Evolutionary conservation across 768 basidiomycete genomes (phyloP), one percentile per base, ranked within the genome.

Genomic region (Serendipita sp.): DNA sequence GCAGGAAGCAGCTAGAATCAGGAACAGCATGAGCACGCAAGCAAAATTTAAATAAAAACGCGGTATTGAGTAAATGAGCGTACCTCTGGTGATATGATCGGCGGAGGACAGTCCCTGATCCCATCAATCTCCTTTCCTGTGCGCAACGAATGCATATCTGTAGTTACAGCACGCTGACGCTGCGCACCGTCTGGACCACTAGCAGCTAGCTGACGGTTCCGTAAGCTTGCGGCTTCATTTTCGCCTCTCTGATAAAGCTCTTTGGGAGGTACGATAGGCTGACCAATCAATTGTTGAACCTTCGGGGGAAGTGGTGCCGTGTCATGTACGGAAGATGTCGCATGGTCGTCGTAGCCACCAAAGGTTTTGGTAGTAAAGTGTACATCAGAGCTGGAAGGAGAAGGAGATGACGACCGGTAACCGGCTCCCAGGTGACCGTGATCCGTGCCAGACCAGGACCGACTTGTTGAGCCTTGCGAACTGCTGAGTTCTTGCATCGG

Each of bases 341-440:
- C 22, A 48, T 28, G 45, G 45, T 20, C 26, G 5, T 48, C 45
- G 30, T 58, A 24, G 53, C 53, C 53, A 24, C 45, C 45, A 38
- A 14, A 50, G 20, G 45, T 30, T 22, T 20, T 30, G n/a, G 17
- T 30, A n/a, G 45, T 26, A 34, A 22, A 58, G 26, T 58, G 53
- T n/a, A 34, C 30, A 33, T 58, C 53, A 58, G 53, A 28, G 31
- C 53, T 58, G 24, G 53, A 58, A 28, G 33, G 53, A 22, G 53
- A 58, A n/a, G 53, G 53, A n/a, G 53, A 28, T n/a, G 53, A 58
- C 53, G 53, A 58, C 53, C 53, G 24, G 53, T 58, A 58, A n/a
- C 53, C 53, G 53, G 30, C 22, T n/a, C 24, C 30, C 3, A 33
- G 17, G 31, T 58, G 53, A 58, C 33, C 53, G 11, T 58, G 53